Base-by-base conservation (phyloP, 73 alveolate genomes). In the Breviolum minutum region DNA sequence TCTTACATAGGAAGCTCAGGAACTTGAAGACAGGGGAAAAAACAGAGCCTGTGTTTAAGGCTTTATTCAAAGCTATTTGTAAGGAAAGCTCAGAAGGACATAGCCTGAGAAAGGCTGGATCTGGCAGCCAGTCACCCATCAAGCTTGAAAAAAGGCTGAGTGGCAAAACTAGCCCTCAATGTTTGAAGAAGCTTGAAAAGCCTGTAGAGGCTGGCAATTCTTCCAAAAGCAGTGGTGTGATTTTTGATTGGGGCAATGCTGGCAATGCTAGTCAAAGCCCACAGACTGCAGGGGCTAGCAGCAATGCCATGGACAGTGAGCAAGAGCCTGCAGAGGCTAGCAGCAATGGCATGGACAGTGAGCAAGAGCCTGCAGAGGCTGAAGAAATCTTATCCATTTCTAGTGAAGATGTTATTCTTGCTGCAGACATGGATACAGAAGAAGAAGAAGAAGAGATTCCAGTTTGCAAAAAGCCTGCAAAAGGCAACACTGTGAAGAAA, bases 1-100 rank as follows among this genome's bases (percentile, higher is more conserved):
- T 83, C 85, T 70, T 88, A 11, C 26, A 26, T 2, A 29, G 62
- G 54, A 88, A 68, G 85, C 32, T 5, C 7, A 27, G 95, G n/a
- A 88, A 88, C 30, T 10, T 68, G 70, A 88, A 88, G 85, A 88
- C 95, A 64, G 95, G 95, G 27, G 95, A 68, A 17, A 88, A 32
- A 30, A 88, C 83, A 17, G 92, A 40, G 19, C 8, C 63, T 16
- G 69, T 17, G 13, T n/a, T 10, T 14, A 63, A 24, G 20, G 70
- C 48, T 8, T 69, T 69, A 26, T 13, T 62, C 62, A 76, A 17
- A 6, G 63, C 54, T 6, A n/a, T 12, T 11, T 60, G 80, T 26
- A 0, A 83, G 14, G 92, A 16, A 32, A 20, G 73, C 3, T 16
- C 30, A 40, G 73, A 22, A 8, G 63, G 5, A 62, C 40, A 7